Evolutionary conservation across 1,284 basidiomycete species (phyloP).

Genomic region (Leccinum solheimii): DNA sequence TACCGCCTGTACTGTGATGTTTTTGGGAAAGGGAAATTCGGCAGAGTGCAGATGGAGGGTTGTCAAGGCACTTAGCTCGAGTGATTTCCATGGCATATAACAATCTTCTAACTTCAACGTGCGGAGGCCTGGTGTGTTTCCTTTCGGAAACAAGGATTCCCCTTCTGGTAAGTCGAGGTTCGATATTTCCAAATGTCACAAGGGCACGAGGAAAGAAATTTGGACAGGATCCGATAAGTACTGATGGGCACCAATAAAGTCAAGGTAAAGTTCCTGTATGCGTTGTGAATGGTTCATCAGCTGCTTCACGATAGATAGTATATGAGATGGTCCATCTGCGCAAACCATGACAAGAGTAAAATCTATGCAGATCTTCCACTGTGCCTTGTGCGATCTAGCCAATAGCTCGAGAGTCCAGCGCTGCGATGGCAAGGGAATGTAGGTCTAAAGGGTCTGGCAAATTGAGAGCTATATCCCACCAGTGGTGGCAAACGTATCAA

Average conservation of each 20-base stretch:
- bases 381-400: neutral
- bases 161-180: neutral
- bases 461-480: neutral
- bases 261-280: neutral
- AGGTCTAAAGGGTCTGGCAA: neutral
- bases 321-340: no score
- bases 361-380: neutral
- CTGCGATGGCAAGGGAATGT: neutral
- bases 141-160: neutral
- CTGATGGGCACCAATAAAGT: neutral
- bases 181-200: neutral
- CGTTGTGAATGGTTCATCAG: neutral
- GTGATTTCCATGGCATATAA: neutral
- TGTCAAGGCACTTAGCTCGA: neutral
- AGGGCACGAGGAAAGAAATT: neutral
- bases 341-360: no score
- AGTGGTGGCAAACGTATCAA: neutral
- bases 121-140: neutral
- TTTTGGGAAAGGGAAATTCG: neutral
- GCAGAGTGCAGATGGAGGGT: neutral
- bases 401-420: neutral
- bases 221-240: neutral
- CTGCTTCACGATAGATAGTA: neutral
- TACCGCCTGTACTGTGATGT: neutral
- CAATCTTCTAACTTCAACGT: neutral